These are phyloP conservation scores for Xylaria sp. DNA, from an alignment of 2,329 filamentous ascomycete genomes.

Conservation along the genomic window DNA sequence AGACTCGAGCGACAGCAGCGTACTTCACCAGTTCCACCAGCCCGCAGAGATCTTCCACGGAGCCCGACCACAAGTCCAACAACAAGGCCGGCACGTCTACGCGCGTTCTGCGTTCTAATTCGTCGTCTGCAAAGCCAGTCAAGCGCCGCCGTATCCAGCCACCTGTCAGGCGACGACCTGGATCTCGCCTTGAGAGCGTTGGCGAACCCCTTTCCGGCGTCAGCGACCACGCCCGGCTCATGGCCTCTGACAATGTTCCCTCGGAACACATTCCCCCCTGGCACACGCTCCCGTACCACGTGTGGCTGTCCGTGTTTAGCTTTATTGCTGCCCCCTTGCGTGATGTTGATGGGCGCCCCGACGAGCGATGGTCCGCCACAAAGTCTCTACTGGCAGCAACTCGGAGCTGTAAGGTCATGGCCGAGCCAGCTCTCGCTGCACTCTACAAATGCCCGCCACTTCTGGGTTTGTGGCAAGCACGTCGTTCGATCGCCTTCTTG, in stretches of 20 bases:
- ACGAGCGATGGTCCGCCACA: constrained; percentile 40
- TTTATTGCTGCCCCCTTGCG: constrained; percentile 58
- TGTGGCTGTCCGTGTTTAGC: constrained; percentile 65
- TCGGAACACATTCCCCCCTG: constrained; percentile 44
- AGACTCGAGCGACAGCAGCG: constrained; percentile 26
- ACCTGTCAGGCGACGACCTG: neutral
- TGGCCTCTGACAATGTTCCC: neutral
- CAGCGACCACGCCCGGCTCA: neutral
- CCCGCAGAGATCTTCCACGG: constrained; percentile 14
- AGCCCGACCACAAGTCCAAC: constrained; percentile 17
- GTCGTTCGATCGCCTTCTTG: constrained; percentile 40
- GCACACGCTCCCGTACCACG: constrained; percentile 54
- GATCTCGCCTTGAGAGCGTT: neutral
- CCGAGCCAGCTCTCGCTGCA: constrained; percentile 66
- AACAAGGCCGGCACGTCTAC: neutral
- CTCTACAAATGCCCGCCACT: constrained; percentile 67
- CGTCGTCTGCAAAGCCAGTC: neutral
- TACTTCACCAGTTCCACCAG: constrained; percentile 20
- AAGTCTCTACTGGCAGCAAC: constrained; percentile 53
- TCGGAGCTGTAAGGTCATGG: constrained; percentile 57
- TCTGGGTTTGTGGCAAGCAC: constrained; percentile 37
- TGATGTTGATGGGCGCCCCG: constrained; percentile 36
- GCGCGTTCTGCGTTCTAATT: constrained; percentile 2
- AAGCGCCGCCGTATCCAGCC: constrained; percentile 14
- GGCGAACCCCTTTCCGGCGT: neutral